phyloP scores from a whole-genome alignment of 768 basidiomycete genomes.

The Brasilioporus rufonigricans region DNA sequence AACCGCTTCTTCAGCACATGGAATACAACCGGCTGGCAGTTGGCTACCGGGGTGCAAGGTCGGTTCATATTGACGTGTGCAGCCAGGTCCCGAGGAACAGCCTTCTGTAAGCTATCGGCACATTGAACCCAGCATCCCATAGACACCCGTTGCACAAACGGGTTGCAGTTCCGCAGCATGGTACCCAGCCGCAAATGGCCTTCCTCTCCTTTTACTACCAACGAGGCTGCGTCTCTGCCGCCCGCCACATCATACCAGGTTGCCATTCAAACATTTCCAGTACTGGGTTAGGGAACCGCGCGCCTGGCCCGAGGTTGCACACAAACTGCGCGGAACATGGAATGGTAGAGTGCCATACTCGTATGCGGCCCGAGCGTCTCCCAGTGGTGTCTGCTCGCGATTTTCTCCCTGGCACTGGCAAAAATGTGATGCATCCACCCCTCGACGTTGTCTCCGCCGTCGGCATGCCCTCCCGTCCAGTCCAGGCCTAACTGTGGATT shows the following conservation, averaged over 20 bases:
- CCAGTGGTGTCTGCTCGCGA: conserved; percentile 23
- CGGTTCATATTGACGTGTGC: conserved; percentile 19
- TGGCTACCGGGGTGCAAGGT: conserved; percentile 4
- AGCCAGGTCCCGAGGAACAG: conserved; percentile 39
- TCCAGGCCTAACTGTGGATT: too few species aligned
- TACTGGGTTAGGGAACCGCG: conserved; percentile 66
- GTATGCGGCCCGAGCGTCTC: conserved; percentile 30
- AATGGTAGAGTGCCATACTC: conserved; percentile 32
- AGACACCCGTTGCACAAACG: conserved; percentile 37
- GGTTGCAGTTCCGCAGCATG: conserved; percentile 29
- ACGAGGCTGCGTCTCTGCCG: conserved; percentile 13
- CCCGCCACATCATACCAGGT: conserved; percentile 18
- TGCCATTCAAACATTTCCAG: conserved; percentile 42
- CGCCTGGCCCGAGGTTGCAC: conserved; percentile 45
- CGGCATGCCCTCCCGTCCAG: too few species aligned
- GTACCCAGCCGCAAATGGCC: conserved; percentile 32
- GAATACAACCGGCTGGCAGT: conserved; percentile 29
- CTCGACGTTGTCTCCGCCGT: conserved; percentile 22
- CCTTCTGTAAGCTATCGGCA: conserved; percentile 40
- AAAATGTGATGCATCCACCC: conserved; percentile 38
- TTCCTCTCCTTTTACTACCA: conserved; percentile 31
- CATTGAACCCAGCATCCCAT: conserved; percentile 41
- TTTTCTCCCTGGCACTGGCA: conserved; percentile 18
- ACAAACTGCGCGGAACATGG: conserved; percentile 35
- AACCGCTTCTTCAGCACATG: conserved; percentile 19